A percentile compares a stretch with the other conserved stretches of the same genome.
Evolutionary conservation across 257 asterid species (phyloP).

Genomic region (Striga asiatica): DNA sequence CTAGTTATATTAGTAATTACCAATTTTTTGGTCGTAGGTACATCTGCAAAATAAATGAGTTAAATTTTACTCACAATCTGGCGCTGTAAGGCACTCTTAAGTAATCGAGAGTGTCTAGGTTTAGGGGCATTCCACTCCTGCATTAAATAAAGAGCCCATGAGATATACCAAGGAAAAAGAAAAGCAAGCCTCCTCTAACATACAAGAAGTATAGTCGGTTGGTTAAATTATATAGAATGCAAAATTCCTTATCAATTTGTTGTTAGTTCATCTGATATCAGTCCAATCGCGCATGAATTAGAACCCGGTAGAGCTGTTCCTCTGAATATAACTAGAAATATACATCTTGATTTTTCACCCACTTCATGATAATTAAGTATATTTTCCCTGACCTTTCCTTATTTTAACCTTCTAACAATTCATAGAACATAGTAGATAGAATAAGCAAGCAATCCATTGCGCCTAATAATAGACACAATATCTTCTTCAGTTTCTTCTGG

Average conservation of each 20-base stretch:
- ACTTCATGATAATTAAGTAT: neutral
- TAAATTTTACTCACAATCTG: slow-evolving; percentile 54
- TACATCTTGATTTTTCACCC: neutral
- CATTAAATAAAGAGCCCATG: slow-evolving; percentile 9
- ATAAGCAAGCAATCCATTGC: too few species aligned
- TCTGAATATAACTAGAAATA: neutral
- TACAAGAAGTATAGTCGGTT: neutral
- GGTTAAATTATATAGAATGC: neutral
- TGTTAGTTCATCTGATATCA: neutral
- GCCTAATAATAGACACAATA: neutral
- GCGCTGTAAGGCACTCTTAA: slow-evolving; percentile 65
- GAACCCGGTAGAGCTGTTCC: too few species aligned
- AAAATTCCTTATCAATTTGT: neutral
- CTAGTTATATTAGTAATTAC: slow-evolving; percentile 3
- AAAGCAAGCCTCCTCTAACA: neutral
- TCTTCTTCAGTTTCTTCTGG: neutral
- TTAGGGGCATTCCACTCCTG: slow-evolving; percentile 89
- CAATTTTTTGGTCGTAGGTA: too few species aligned
- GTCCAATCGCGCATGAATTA: too few species aligned
- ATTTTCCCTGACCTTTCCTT: neutral
- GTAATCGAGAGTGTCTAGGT: slow-evolving; percentile 75
- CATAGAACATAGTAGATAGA: too few species aligned
- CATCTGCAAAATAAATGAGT: neutral
- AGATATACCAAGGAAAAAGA: too few species aligned
- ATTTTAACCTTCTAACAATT: neutral